Base-by-base conservation (phyloP, 208 protist species). In the Wallacemonas collosoma region DNA sequence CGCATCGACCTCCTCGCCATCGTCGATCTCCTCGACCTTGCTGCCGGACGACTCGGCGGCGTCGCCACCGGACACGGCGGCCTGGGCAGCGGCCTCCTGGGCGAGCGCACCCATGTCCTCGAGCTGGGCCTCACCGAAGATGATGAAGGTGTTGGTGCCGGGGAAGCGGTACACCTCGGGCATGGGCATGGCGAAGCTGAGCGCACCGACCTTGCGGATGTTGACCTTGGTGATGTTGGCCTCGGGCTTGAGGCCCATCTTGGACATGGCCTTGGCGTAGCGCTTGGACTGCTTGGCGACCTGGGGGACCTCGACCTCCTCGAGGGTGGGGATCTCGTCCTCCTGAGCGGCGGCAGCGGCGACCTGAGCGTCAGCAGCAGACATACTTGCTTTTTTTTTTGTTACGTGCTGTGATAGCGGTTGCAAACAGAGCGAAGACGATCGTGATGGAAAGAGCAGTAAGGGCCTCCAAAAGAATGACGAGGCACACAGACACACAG, bases 71-170 rank as follows among this genome's bases (percentile, higher is more conserved):
- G 79, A 81, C n/a, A 90, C 86, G 68, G 86, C 84, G 39, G 84
- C 81, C 71, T 82, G 86, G 41, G 86, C 86, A 43, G 87, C 87
- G 38, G 88, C 86, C 75, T 93, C 83, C 82, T 93, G 81, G 2
- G 80, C 80, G 47, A 89, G 60, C 58, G 80, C 75, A 51, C 68
- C 75, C 44, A 79, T 78, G 71, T 99, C 97, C 75, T 99, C 97
- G 38, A 99, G 88, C 74, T 98, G 97, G 36, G 95, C 91, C 82
- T 99, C 98, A 75, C 98, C 98, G 75, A 99, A 99, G 87, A 99
- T 91, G 67, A 99, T 88, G 83, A 98, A 99, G 48, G 97, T 99
- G 86, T 99, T 98, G 41, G 92, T 95, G 68, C 83, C 86, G 17
- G 96, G 87, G 76, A 91, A 93, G 85, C 97, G 98, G 95, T 97